A percentile compares a stretch with the other conserved stretches of the same genome.
Conservation (phyloP, 2,329 filamentous ascomycete species). For the Reticulascus tulasneorum region DNA sequence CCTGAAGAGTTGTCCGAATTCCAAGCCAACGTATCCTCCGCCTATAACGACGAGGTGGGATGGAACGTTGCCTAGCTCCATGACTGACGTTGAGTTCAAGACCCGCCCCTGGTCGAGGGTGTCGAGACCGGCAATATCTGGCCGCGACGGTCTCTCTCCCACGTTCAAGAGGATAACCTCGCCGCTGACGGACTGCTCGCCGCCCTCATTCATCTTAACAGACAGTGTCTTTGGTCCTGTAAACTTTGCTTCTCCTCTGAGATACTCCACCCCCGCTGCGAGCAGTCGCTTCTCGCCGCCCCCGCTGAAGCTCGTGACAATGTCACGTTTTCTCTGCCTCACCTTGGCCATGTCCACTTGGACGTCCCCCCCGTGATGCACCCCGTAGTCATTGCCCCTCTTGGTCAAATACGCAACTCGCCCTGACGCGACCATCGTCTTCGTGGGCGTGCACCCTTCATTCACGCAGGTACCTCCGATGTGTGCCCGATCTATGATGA, state of each 20-base stretch:
- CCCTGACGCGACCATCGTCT: conserved; percentile 52
- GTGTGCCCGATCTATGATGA: conserved; percentile 42
- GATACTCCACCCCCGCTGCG: conserved; percentile 36
- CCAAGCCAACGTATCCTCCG: conserved; percentile 49
- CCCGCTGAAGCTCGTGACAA: conserved; percentile 44
- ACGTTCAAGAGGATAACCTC: conserved; percentile 43
- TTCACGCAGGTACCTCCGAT: conserved; percentile 53
- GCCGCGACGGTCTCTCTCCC: conserved; percentile 37
- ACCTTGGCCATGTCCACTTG: conserved; percentile 44
- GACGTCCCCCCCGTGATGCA: conserved; percentile 27
- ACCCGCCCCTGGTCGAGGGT: conserved; percentile 29
- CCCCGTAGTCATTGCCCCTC: conserved; percentile 41
- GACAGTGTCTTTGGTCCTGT: conserved; percentile 31
- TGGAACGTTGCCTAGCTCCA: conserved; percentile 42
- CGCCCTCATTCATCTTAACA: conserved; percentile 25
- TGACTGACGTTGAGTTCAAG: conserved; percentile 43
- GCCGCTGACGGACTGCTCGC: conserved; percentile 28
- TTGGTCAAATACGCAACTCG: conserved; percentile 41
- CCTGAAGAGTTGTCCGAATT: conserved; percentile 50
- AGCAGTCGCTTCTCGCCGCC: conserved; percentile 41
- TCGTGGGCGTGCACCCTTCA: conserved; percentile 53
- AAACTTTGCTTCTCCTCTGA: conserved; percentile 43
- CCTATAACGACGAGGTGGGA: conserved; percentile 47
- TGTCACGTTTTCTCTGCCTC: conserved; percentile 48
- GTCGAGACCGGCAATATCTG: conserved; percentile 32